phyloP scores from a whole-genome alignment of 345 rosid genomes.

The Erysimum cheiranthoides region DNA sequence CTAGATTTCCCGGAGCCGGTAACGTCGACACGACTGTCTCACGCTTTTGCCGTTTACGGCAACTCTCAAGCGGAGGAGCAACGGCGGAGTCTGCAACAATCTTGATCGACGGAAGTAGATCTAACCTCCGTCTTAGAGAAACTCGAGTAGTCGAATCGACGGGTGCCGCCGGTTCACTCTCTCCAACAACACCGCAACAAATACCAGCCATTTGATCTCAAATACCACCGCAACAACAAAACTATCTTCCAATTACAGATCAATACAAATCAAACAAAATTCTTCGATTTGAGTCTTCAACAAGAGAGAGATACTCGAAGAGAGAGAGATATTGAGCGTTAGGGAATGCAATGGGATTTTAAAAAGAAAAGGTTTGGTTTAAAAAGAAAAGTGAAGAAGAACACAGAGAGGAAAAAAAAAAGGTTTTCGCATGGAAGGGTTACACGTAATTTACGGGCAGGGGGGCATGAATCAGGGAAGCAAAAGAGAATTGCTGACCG shows the following conservation, averaged over 20 bases:
- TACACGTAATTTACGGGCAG: slow-evolving; percentile 66
- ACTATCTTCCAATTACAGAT: background rate
- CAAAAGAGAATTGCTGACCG: slow-evolving; percentile 57
- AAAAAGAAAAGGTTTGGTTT: slow-evolving; percentile 28
- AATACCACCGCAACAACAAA: background rate
- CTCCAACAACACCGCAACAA: slow-evolving; percentile 78
- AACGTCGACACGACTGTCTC: slow-evolving; percentile 13
- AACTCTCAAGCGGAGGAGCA: slow-evolving; percentile 47
- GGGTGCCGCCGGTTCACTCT: slow-evolving; percentile 60
- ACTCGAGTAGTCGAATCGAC: slow-evolving; percentile 59
- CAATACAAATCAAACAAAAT: background rate
- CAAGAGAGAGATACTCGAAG: background rate
- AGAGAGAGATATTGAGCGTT: slow-evolving; percentile 10
- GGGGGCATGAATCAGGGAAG: slow-evolving; percentile 24
- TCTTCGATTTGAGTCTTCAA: background rate
- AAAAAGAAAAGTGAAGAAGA: slow-evolving; percentile 31
- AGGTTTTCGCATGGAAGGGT: slow-evolving; percentile 59
- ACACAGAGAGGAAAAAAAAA: slow-evolving; percentile 6
- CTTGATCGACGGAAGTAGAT: slow-evolving; percentile 62
- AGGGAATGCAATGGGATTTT: slow-evolving; percentile 33
- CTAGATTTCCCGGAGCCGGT: background rate
- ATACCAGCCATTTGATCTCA: slow-evolving; percentile 67
- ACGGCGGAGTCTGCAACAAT: slow-evolving; percentile 56
- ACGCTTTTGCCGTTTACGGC: slow-evolving; percentile 58
- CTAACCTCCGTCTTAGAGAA: slow-evolving; percentile 63